phyloP scores from a whole-genome alignment of 2,329 filamentous ascomycete species.

The Lachnellula arida region DNA sequence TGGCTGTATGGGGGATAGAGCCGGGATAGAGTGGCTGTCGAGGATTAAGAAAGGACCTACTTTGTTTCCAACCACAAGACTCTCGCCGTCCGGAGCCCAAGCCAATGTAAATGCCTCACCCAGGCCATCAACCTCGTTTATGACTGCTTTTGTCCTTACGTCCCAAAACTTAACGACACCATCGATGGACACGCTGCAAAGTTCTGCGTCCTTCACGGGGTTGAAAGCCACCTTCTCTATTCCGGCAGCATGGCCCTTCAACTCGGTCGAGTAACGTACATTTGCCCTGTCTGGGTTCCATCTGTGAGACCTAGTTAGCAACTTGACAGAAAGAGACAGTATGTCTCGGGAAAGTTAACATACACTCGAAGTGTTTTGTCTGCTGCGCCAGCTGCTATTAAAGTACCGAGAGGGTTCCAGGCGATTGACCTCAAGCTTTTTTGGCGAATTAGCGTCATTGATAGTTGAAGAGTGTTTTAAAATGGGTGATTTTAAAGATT shows the following conservation, averaged over 20 bases:
- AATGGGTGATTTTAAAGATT: not conserved
- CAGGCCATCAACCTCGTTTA: slow-evolving; percentile 63
- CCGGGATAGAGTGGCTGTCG: not conserved
- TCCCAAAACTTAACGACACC: slow-evolving; percentile 78
- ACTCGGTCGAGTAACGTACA: slow-evolving; percentile 69
- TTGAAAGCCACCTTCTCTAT: slow-evolving; percentile 78
- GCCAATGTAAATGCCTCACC: slow-evolving; percentile 66
- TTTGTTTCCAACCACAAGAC: slow-evolving; percentile 69
- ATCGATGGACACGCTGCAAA: slow-evolving; percentile 70
- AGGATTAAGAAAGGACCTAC: slow-evolving; percentile 42
- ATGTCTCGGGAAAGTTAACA: not conserved
- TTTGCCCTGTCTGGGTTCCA: slow-evolving; percentile 78
- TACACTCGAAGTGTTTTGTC: slow-evolving; percentile 65
- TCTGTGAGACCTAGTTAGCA: slow-evolving; percentile 9
- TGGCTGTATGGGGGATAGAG: not conserved
- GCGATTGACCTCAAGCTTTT: slow-evolving; percentile 70
- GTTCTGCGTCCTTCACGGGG: slow-evolving; percentile 69
- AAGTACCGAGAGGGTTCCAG: slow-evolving; percentile 81
- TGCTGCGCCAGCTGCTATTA: slow-evolving; percentile 75
- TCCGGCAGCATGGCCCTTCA: slow-evolving; percentile 60
- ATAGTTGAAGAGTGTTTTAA: not conserved
- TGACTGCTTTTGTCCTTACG: slow-evolving; percentile 64
- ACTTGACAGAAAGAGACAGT: not conserved
- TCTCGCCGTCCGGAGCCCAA: slow-evolving; percentile 68
- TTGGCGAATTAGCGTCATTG: not conserved